phyloP scores from a whole-genome alignment of 768 basidiomycete species.

The Mycena olivaceomarginata region DNA sequence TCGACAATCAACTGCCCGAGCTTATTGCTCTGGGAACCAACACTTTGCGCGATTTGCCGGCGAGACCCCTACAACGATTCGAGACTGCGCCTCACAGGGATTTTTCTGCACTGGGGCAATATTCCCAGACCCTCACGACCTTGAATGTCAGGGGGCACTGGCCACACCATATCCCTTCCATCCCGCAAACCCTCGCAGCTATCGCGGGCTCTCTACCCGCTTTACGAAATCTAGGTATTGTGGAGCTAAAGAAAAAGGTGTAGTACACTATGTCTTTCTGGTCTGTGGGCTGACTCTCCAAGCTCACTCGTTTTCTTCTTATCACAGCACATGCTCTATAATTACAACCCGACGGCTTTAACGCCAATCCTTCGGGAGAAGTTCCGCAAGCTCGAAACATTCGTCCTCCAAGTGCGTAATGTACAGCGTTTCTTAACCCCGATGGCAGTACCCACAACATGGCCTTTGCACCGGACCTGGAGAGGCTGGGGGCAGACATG shows the following conservation, averaged over 20 bases:
- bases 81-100: not conserved
- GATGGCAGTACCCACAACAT: not conserved
- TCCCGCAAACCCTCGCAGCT: not conserved
- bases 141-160: not conserved
- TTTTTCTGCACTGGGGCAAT: not conserved
- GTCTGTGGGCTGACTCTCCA: not conserved
- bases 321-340: not conserved
- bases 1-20: slow-evolving; percentile 1
- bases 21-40: slow-evolving; percentile 2
- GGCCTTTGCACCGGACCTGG: not conserved
- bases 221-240: slow-evolving; percentile 15
- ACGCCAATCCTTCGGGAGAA: not conserved
- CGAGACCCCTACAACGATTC: slow-evolving; percentile 5
- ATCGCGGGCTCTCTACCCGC: slow-evolving; percentile 3
- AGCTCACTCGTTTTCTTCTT: not conserved
- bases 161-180: not conserved
- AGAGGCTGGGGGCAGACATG: not conserved
- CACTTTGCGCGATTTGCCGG: not conserved
- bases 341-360: not conserved
- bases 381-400: not conserved
- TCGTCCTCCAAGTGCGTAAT: not conserved
- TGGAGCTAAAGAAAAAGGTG: not conserved
- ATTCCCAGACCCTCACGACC: slow-evolving; percentile 15
- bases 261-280: not conserved
- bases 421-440: not conserved